Base-by-base conservation (phyloP, 108 stramenopile genomes). In the Cyclotella cryptica region DNA sequence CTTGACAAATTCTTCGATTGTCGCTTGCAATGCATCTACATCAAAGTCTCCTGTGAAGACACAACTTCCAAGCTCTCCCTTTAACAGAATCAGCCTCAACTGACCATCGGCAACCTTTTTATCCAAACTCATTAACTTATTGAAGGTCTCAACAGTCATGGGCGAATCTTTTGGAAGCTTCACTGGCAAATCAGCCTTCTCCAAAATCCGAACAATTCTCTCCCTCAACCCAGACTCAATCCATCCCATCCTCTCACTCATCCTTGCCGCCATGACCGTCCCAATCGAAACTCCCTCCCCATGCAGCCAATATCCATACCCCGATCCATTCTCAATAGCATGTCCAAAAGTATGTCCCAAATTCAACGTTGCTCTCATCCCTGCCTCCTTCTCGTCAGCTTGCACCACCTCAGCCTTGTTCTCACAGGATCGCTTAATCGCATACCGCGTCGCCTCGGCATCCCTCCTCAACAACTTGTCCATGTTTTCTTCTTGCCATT, bases 301-400 rank as follows among this genome's bases (percentile, higher is more conserved):
- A 75, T 99, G 98, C 40, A 98, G 74, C 87, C 94, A 97, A 14
- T 83, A 87, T 17, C 98, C 98, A 79, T 98, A 98, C 13, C 98
- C 97, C 11, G 93, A 86, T 59, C 93, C 91, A 73, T 94, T 95
- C 83, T 99, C 99, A 66, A 99, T 97, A 27, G 98, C 99, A 79
- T 99, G 99, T 26, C 98, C 99, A 81, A 98, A 98, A 35, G 99
- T 99, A 81, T 99, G 99, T 27, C 99, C 99, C 45, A 99, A 81
- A 83, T 99, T 99, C 51, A 99, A 89, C 39, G 97, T 97, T 9
- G 99, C 99, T 4, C 99, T 86, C 11, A 97, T 44, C 1, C 92
- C 97, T 27, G 94, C 95, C 83, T 98, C 98, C 84, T 86, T 89
- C 74, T 98, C 99, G 80, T 99, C 99, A 3, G 88, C 92, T 61